Evolutionary conservation across 371 early-diverging fungal genomes (phyloP), one percentile per base, ranked within the genome.

Genomic region (Sporodiniella umbellata): DNA sequence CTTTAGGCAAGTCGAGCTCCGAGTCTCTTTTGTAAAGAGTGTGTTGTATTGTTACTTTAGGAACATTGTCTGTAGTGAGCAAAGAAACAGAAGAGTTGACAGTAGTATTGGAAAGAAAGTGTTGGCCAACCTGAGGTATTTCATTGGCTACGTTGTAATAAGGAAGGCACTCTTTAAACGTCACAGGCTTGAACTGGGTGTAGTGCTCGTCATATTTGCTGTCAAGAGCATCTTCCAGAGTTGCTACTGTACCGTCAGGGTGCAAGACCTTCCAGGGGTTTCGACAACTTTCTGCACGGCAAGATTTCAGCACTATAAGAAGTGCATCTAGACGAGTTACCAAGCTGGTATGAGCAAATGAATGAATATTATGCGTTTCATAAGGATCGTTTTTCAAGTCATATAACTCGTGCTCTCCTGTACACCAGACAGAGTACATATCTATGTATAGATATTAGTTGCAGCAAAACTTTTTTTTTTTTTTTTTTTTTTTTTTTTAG

Each of bases 351-450:
- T 51, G 18, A 1, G 31, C 51, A 15, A 47, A 25, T 1, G 54
- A 33, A 56, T 80, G 79, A 18, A 72, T 46, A 48, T 85, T 81
- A 8, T 68, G 51, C 33, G 75, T 30, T 56, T 84, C 79, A 60
- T 81, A 80, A 14, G 86, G 86, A 33, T 85, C 86, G 11, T 66
- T 51, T 24, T 68, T 68, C 23, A 81, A 48, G 44, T 84, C 72
- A 46, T 81, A 83, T 17, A 83, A 58, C 53, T 85, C 84, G 47
- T 74, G 76, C 33, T 83, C 81, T 23, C 83, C 83, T 6, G 83
- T 85, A 58, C 84, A 85, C 81, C 81, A 81, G 8, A 75, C 75
- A 17, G 76, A 53, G 59, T 82, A 85, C 51, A 75, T 66, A 18
- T 74, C 70, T n/a, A n/a, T n/a, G n/a, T n/a, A n/a, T n/a, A n/a